Evolutionary conservation across 1,284 basidiomycete species (phyloP).

Genomic region (Cutaneotrichosporon sp.): DNA sequence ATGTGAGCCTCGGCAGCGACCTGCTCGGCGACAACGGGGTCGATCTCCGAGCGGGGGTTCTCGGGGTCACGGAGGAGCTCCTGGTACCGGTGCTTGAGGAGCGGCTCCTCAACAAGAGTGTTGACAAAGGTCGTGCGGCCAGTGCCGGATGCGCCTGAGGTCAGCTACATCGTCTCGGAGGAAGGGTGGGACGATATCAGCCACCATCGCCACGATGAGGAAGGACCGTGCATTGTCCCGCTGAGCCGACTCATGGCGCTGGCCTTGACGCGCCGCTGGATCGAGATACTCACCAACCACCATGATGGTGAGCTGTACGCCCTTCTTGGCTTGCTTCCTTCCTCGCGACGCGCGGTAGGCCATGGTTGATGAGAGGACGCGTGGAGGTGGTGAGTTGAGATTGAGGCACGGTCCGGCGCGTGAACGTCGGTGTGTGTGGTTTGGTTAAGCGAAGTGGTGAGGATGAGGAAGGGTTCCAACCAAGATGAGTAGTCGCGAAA

Average conservation of each 20-base stretch:
- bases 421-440: not conserved
- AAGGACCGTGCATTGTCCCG: constrained; percentile 5
- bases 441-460: not conserved
- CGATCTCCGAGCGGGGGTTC: constrained; percentile 75
- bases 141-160: constrained; percentile 81
- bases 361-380: constrained; percentile 27
- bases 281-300: constrained; percentile 68
- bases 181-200: not conserved
- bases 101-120: constrained; percentile 92
- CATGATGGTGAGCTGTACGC: constrained; percentile 93
- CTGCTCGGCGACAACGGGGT: constrained; percentile 56
- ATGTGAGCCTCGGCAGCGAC: constrained; percentile 76
- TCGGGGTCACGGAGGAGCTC: constrained; percentile 53
- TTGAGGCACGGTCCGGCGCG: constrained; percentile 16
- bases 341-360: constrained; percentile 73
- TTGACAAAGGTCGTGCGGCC: constrained; percentile 98
- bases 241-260: not conserved
- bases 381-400: not conserved
- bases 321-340: constrained; percentile 91
- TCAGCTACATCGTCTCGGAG: not conserved
- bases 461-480: not conserved
- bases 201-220: not conserved
- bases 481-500: not conserved
- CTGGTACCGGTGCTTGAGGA: constrained; percentile 60
- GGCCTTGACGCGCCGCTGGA: not conserved